Base-by-base conservation (phyloP, 768 basidiomycete species). In the Mycena crocata region DNA sequence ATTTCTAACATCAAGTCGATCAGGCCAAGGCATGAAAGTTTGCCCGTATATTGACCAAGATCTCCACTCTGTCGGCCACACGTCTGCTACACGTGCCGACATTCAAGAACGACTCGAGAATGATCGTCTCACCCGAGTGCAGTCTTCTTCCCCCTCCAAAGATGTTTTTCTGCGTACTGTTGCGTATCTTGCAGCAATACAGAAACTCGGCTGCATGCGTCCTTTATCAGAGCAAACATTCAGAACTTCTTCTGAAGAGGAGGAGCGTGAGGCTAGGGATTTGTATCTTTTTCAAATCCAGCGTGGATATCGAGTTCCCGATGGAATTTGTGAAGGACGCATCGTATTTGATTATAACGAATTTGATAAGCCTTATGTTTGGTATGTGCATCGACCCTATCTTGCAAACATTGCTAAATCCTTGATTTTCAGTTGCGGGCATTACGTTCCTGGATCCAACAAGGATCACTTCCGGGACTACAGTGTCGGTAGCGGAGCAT, bases 311-410 rank as follows among this genome's bases (percentile, higher is more conserved):
- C 58, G 58, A 0, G 37, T 35, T 24, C 23, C 15, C 5, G 58
- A 60, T 2, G 58, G 58, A 14, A 60, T 60, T 8, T 60, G 58
- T 23, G 58, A 60, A 21, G 58, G 58, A n/a, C n/a, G n/a, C n/a
- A n/a, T n/a, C n/a, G n/a, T n/a, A n/a, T 49, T 50, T 23, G 48
- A 46, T 28, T 46, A 60, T 26, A 15, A 48, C 8, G 31, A 50
- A 0, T 30, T 24, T 6, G n/a, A n/a, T n/a, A n/a, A n/a, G n/a
- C 58, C 58, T 1, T 60, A 49, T 26, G 15, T 60, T 9, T 28
- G 58, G 58, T 60, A 50, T 26, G 14, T 9, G 8, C n/a, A n/a
- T 37, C 35, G 5, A 5, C 17, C 15, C 34, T 50, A 19, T 35
- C n/a, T n/a, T n/a, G 7, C 23, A 46, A 1, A 10, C 34, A 5